Percentiles rank a stretch among this genome's conserved stretches.
Conservation (phyloP, 148 eudicot genomes). For the Dysphania ambrosioides region DNA sequence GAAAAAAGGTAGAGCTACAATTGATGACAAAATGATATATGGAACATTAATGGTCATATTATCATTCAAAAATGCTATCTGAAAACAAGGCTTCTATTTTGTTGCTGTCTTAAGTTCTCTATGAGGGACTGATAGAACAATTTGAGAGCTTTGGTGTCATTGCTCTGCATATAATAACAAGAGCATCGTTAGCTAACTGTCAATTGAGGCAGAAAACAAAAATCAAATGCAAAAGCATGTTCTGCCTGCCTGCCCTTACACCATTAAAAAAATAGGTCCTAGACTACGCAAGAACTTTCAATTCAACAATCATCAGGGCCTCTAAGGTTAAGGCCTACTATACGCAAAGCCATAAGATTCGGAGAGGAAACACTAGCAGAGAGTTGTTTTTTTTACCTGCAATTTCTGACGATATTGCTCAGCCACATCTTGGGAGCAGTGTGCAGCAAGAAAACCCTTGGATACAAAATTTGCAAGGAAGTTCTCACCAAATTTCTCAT, state of each 20-base stretch:
- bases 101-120: constrained; percentile 70
- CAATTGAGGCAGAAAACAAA: not conserved
- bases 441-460: constrained; percentile 57
- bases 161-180: constrained; percentile 42
- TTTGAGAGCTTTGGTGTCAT: constrained; percentile 72
- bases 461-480: constrained; percentile 65
- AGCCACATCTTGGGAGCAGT: constrained; percentile 85
- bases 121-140: constrained; percentile 71
- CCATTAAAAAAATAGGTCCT: not conserved
- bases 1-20: constrained; percentile 26
- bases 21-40: constrained; percentile 24
- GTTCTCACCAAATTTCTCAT: constrained; percentile 82
- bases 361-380: not conserved
- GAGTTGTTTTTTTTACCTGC: constrained; percentile 46
- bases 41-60: constrained; percentile 17
- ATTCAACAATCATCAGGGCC: not conserved
- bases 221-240: not conserved
- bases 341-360: not conserved
- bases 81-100: constrained; percentile 91
- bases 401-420: constrained; percentile 83
- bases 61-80: constrained; percentile 56
- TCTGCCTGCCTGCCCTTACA: too few species aligned
- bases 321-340: not conserved
- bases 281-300: not conserved
- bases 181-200: too few species aligned